Conservation (phyloP, 495 filamentous ascomycete species). For the Lophiotrema nucula region DNA sequence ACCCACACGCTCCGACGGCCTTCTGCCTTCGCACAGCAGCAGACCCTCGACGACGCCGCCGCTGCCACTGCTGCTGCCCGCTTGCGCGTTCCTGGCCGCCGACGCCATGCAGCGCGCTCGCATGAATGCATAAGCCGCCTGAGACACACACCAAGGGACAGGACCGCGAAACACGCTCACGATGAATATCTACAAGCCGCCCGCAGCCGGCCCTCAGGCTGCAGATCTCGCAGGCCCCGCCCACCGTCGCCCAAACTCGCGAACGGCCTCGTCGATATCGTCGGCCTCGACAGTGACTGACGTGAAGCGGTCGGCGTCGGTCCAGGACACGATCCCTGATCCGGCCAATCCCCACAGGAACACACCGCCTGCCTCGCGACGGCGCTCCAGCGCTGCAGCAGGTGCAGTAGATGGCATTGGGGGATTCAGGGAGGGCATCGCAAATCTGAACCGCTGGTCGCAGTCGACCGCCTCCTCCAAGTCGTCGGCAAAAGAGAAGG, state of each 20-base stretch:
- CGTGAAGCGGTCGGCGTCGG: slow-evolving; percentile 40
- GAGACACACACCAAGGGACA: slow-evolving; percentile 20
- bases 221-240: slow-evolving; percentile 13
- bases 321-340: slow-evolving; percentile 34
- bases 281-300: slow-evolving; percentile 38
- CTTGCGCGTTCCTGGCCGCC: slow-evolving; percentile 15
- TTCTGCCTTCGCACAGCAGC: slow-evolving; percentile 2
- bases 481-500: slow-evolving; percentile 53
- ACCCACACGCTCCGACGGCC: no score
- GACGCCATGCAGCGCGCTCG: slow-evolving; percentile 25
- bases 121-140: slow-evolving; percentile 33
- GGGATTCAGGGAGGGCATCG: slow-evolving; percentile 62
- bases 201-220: slow-evolving; percentile 1
- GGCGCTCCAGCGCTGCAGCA: slow-evolving; percentile 38
- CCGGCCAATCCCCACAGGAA: slow-evolving; percentile 29
- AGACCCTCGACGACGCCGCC: not conserved
- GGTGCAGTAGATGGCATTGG: slow-evolving; percentile 43
- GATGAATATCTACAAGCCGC: slow-evolving; percentile 28
- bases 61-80: not conserved
- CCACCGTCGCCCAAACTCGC: slow-evolving; percentile 32
- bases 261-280: slow-evolving; percentile 38
- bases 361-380: slow-evolving; percentile 34
- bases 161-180: slow-evolving; percentile 7
- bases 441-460: slow-evolving; percentile 80
- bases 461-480: slow-evolving; percentile 71